A percentile compares a stretch with the other conserved stretches of the same genome.
Evolutionary conservation across 1,284 basidiomycete genomes (phyloP).

Genomic region (Ganoderma multipileum): DNA sequence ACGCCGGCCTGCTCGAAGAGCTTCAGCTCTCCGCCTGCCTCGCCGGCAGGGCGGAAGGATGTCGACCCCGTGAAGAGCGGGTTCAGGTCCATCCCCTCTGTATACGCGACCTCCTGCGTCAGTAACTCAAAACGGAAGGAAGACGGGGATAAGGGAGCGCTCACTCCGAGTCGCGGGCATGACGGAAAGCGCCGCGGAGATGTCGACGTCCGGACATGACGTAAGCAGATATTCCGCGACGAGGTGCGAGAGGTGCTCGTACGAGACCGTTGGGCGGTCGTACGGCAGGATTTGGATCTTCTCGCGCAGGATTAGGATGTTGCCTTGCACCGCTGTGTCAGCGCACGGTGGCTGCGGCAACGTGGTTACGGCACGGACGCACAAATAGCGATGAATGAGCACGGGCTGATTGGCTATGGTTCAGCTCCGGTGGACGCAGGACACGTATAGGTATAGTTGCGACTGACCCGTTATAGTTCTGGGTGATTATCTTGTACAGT

Average conservation of each 20-base stretch:
- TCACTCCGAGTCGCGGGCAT: conserved; percentile 85
- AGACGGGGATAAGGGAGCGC: conserved; percentile 33
- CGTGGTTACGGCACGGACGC: conserved; percentile 33
- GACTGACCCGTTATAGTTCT: conserved; percentile 80
- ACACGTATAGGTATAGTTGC: neutral
- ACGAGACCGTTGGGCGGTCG: conserved; percentile 76
- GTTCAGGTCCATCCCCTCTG: conserved; percentile 88
- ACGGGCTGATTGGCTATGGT: conserved; percentile 62
- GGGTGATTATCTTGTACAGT: conserved; percentile 74
- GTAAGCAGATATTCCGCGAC: conserved; percentile 84
- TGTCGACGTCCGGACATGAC: conserved; percentile 65
- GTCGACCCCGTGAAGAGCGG: conserved; percentile 76
- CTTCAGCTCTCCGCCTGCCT: conserved; percentile 72
- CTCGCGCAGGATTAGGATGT: conserved; percentile 83
- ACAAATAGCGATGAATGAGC: conserved; percentile 91
- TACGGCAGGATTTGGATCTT: conserved; percentile 75
- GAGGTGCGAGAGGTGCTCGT: conserved; percentile 82
- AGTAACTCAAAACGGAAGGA: neutral
- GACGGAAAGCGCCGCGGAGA: conserved; percentile 80
- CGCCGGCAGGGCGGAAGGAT: conserved; percentile 68
- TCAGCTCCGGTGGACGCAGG: conserved; percentile 8
- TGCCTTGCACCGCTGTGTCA: conserved; percentile 56
- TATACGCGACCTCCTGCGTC: neutral
- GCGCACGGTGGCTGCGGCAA: conserved; percentile 11
- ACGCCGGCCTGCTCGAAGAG: conserved; percentile 87